phyloP scores from a whole-genome alignment of 306 rosid species.

The Begonia loranthoides region DNA sequence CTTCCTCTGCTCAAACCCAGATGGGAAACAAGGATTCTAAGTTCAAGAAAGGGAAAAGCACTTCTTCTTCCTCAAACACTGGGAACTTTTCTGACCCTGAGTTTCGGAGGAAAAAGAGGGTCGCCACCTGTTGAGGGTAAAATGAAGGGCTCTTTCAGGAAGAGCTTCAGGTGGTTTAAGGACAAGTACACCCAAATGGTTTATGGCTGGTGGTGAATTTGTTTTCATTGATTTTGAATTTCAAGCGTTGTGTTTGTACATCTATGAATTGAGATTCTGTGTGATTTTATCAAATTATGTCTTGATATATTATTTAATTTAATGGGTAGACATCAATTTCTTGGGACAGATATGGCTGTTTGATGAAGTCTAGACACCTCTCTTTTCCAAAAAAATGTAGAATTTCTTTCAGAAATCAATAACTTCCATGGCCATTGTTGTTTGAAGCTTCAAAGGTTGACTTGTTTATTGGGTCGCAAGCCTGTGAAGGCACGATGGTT shows the following conservation, averaged over 20 bases:
- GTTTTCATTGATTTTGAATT: neutral
- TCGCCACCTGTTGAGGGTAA: constrained; percentile 81
- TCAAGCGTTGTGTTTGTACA: neutral
- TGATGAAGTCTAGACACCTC: no score
- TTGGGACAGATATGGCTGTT: no score
- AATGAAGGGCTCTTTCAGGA: constrained; percentile 72
- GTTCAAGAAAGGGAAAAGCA: constrained; percentile 59
- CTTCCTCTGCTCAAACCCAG: constrained; percentile 42
- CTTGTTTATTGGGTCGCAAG: no score
- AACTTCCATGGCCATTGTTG: no score
- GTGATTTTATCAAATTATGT: no score
- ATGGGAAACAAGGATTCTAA: constrained; percentile 26
- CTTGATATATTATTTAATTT: no score
- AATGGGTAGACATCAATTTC: no score
- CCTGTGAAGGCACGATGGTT: no score
- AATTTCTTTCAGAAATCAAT: no score
- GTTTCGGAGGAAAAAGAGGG: constrained; percentile 81
- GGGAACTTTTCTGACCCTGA: constrained; percentile 55
- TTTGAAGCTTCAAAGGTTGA: no score
- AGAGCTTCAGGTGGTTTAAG: constrained; percentile 89
- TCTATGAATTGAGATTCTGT: neutral
- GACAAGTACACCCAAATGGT: constrained; percentile 53
- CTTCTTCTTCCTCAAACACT: constrained; percentile 33
- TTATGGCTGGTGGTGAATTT: constrained; percentile 51
- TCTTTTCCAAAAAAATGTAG: no score